Evolutionary conservation across 495 filamentous ascomycete species (phyloP), one percentile per base, ranked within the genome.

Genomic region (Penicillium herquei): DNA sequence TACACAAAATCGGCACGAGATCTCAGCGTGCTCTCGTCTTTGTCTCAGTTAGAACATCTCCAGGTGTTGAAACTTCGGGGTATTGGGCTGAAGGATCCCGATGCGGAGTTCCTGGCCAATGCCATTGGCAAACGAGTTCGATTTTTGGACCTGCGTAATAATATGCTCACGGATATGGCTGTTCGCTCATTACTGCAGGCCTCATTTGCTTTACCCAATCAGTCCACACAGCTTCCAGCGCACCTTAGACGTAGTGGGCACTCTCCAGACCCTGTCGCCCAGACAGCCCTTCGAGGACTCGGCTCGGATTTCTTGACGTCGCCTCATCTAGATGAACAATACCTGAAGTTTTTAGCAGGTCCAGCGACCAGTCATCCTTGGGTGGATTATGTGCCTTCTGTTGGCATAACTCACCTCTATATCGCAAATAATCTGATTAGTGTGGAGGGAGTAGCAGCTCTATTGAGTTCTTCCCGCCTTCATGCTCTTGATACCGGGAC

Each of bases 51-150:
- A 13, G 68, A 70, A 11, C 68, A 76, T 26, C 67, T 87, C 13
- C 81, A 81, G 48, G 77, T 87, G 7, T 63, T 88, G 6, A 87
- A 85, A 61, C 58, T 88, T 52, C 74, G 81, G 31, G 77, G 77
- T 5, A 72, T 85, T 17, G 78, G 81, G 7, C 61, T 88, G 30
- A 81, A 71, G 51, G 84, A 87, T 55, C 63, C 66, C 3, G 80
- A 85, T 54, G 69, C 84, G 12, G 75, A 78, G 37, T 69, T 77
- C 32, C 60, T 88, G 26, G 81, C 80, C 11, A 70, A 76, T 57
- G 74, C 78, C 3, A 80, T 87, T 48, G 72, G 76, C 3, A 69
- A 65, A 11, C 70, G 73, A 39, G 76, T 87, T 18, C 72, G 84
- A 26, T 82, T 76, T 58, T 64, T 88, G 21, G 85, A 87, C 63